Evolutionary conservation across 2,329 filamentous ascomycete genomes (phyloP).

Genomic region (Emydomyces testavorans): DNA sequence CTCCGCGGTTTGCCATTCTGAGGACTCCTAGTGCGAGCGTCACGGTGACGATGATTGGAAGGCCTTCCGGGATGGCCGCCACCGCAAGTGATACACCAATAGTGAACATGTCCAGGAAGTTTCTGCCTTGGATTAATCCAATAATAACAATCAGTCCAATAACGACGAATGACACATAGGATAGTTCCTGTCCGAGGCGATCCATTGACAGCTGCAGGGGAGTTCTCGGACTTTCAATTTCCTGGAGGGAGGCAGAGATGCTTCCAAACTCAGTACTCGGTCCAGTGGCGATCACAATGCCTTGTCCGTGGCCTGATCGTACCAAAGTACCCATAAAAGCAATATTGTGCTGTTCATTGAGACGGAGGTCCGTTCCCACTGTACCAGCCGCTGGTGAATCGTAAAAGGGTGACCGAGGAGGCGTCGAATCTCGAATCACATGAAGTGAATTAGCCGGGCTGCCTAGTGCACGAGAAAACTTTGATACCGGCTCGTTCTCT

Average conservation of each 20-base stretch:
- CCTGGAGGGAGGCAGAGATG: slow-evolving; percentile 85
- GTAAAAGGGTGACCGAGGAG: slow-evolving; percentile 46
- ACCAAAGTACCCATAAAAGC: slow-evolving; percentile 97
- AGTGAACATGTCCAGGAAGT: slow-evolving; percentile 86
- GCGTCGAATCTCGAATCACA: slow-evolving; percentile 26
- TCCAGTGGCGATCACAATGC: slow-evolving; percentile 93
- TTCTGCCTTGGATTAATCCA: slow-evolving; percentile 80
- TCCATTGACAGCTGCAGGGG: slow-evolving; percentile 96
- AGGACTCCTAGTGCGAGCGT: slow-evolving; percentile 89
- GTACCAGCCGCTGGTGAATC: slow-evolving; percentile 47
- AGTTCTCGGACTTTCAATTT: slow-evolving; percentile 89
- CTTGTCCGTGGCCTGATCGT: slow-evolving; percentile 86
- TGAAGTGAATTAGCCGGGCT: slow-evolving; percentile 25
- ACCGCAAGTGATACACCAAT: slow-evolving; percentile 95
- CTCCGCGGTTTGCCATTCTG: slow-evolving; percentile 88
- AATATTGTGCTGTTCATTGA: slow-evolving; percentile 75
- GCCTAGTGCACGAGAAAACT: slow-evolving; percentile 54
- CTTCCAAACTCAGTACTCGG: slow-evolving; percentile 90
- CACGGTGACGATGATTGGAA: slow-evolving; percentile 97
- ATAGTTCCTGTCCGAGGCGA: slow-evolving; percentile 86
- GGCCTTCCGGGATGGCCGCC: slow-evolving; percentile 86
- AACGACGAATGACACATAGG: slow-evolving; percentile 90
- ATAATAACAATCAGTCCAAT: slow-evolving; percentile 88
- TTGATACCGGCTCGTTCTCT: slow-evolving; percentile 83
- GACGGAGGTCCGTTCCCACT: slow-evolving; percentile 53